A percentile compares a stretch with the other conserved stretches of the same genome.
phyloP scores from a whole-genome alignment of 176 grass and related monocot species.

The Olyra latifolia region DNA sequence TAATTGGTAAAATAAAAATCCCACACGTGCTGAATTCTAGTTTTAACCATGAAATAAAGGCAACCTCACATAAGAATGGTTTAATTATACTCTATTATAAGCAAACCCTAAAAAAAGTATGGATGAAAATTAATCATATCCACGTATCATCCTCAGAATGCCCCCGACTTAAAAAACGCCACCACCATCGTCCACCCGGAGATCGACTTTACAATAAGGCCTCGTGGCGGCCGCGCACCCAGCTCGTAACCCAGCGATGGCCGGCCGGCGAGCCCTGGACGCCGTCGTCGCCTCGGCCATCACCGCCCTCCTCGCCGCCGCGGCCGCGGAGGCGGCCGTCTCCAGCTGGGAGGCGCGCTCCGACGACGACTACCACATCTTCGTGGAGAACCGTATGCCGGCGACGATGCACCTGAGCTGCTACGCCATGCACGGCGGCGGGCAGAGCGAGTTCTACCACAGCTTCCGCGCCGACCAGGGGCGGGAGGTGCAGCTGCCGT shows the following conservation, averaged over 20 bases:
- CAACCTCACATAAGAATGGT: not conserved
- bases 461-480: not conserved
- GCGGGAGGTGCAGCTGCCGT: not conserved
- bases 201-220: not conserved
- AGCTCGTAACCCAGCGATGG: not conserved
- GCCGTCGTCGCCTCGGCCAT: not conserved
- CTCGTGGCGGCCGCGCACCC: not conserved
- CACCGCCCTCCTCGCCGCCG: not conserved
- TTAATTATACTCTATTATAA: not conserved
- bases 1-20: not conserved
- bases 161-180: not conserved
- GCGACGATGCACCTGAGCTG: constrained; percentile 17
- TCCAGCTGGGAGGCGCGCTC: not conserved
- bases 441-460: constrained; percentile 14
- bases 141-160: not conserved
- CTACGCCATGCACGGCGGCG: not conserved
- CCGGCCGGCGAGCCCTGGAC: not conserved
- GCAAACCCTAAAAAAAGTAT: not conserved
- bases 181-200: not conserved
- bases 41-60: not conserved
- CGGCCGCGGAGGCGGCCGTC: not conserved
- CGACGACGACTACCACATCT: not conserved
- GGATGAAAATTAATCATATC: not conserved
- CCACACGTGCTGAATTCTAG: not conserved
- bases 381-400: not conserved